Evolutionary conservation across 2,329 filamentous ascomycete species (phyloP).

Genomic region (Venturia carpophila): DNA sequence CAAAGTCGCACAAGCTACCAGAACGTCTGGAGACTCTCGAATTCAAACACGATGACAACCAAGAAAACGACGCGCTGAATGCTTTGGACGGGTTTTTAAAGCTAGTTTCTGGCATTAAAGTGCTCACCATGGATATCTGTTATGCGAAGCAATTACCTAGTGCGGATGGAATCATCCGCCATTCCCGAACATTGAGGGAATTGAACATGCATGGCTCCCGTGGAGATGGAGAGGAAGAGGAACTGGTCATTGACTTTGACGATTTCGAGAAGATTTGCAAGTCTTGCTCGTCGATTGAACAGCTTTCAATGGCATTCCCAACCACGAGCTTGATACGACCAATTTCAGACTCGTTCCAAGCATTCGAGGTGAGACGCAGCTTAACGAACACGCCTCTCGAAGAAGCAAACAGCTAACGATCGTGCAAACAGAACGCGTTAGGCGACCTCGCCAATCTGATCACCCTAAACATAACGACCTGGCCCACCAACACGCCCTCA

Average conservation of each 20-base stretch:
- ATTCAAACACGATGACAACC: slow-evolving; percentile 42
- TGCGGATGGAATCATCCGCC: slow-evolving; percentile 37
- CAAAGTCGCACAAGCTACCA: slow-evolving; percentile 38
- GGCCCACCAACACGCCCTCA: slow-evolving; percentile 39
- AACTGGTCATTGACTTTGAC: slow-evolving; percentile 37
- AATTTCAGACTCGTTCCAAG: slow-evolving; percentile 36
- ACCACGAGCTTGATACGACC: slow-evolving; percentile 36
- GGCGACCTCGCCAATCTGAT: slow-evolving; percentile 34
- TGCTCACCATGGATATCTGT: slow-evolving; percentile 38
- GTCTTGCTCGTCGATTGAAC: slow-evolving; percentile 36
- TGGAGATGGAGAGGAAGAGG: slow-evolving; percentile 33
- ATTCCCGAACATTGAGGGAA: slow-evolving; percentile 38
- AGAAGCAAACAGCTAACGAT: slow-evolving; percentile 16
- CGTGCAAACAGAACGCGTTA: slow-evolving; percentile 27
- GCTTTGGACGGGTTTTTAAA: slow-evolving; percentile 43
- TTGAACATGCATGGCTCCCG: slow-evolving; percentile 38
- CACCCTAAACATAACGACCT: slow-evolving; percentile 42
- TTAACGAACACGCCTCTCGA: neutral
- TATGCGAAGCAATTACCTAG: slow-evolving; percentile 36
- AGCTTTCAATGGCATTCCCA: slow-evolving; percentile 42
- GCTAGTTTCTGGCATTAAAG: slow-evolving; percentile 38
- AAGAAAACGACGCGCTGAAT: slow-evolving; percentile 39
- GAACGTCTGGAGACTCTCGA: slow-evolving; percentile 39
- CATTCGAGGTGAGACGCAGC: slow-evolving; percentile 32
- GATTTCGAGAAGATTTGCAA: slow-evolving; percentile 41